Evolutionary conservation across 768 basidiomycete genomes (phyloP), one percentile per base, ranked within the genome.

Genomic region (Dentipellis sp.): DNA sequence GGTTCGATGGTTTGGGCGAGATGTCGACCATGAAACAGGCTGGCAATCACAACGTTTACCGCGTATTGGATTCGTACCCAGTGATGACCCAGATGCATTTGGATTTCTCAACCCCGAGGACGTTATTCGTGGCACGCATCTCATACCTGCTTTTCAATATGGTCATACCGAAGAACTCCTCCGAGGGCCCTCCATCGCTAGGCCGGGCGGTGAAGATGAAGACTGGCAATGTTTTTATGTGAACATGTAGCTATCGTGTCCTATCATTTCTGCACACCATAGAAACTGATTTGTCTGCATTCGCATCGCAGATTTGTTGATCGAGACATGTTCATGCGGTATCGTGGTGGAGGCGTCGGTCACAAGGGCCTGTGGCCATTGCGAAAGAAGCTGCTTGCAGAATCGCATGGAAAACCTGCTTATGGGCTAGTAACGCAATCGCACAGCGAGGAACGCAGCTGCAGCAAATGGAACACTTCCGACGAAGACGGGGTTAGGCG

Each of bases 151-250:
- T 0, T 51, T 51, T n/a, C 7, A 2, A 4, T 36, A 51, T 36
- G 34, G 34, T 16, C 10, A 10, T 12, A 49, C 47, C 1, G 47
- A 69, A 19, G 10, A 3, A 11, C 11, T 40, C 39, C 10, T 40
- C 14, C 37, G 9, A 4, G 11, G n/a, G 4, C 39, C 3, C 12
- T 40, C 39, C 10, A 10, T 40, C n/a, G 39, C 39, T 10, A 2
- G 39, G n/a, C 39, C 4, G 3, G 12, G 4, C 3, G 4, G 10
- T 2, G 39, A 40, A 40, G 3, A 11, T 11, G 46, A 64, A 1
- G 75, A 74, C 48, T 75, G 65, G 63, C 40, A 54, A 6, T 66
- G 61, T 50, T 69, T 66, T 42, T 71, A 69, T 60, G 66, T 75
- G 0, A 69, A 67, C 35, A 64, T 69, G 74, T 38, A 14, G 14